Conservation (phyloP, 306 rosid species). For the Luffa aegyptiaca region DNA sequence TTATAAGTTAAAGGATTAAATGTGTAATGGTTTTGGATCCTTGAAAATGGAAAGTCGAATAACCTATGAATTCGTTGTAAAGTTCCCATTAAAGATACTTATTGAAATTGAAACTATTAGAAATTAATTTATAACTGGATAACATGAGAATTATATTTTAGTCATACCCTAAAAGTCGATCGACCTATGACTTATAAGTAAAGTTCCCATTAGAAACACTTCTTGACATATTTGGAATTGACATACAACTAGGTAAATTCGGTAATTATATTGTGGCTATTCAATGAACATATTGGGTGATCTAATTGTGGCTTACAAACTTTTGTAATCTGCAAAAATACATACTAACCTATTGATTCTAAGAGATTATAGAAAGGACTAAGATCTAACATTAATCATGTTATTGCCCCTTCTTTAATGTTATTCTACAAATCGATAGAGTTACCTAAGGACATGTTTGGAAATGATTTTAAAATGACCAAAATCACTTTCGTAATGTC, state of each 20-base stretch:
- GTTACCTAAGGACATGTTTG: no score
- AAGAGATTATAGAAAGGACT: not conserved
- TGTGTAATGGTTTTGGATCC: not conserved
- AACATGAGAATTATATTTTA: not conserved
- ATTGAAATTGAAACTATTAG: not conserved
- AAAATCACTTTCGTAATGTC: no score
- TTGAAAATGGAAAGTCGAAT: not conserved
- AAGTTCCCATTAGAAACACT: no score
- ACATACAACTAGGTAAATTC: no score
- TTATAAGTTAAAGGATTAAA: not conserved
- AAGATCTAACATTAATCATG: not conserved
- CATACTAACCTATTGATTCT: not conserved
- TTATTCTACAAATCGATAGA: not conserved
- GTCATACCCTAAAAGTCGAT: not conserved
- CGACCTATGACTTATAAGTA: no score
- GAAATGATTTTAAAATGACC: no score
- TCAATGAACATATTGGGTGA: not conserved
- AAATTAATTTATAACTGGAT: not conserved
- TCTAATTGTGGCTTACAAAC: not conserved
- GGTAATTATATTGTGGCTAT: no score
- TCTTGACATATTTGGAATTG: no score
- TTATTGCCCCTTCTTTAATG: no score
- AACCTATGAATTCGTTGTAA: not conserved
- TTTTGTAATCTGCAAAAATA: not conserved
- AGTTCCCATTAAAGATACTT: not conserved